phyloP scores from a whole-genome alignment of 176 grass and related monocot genomes.

The Cenchrus purpureus region DNA sequence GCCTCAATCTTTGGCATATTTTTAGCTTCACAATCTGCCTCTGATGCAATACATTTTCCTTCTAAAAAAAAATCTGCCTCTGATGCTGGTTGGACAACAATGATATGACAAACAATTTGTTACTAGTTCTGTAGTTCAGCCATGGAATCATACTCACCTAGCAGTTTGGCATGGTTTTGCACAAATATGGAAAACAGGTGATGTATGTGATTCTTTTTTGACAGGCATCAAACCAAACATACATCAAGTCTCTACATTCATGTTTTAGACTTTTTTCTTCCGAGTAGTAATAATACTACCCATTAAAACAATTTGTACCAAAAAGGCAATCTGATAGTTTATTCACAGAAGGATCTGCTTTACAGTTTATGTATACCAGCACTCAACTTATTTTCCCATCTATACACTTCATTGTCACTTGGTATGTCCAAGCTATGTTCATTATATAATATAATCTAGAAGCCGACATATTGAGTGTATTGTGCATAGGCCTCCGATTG shows the following conservation, averaged over 20 bases:
- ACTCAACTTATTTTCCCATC: neutral
- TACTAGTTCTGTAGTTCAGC: neutral
- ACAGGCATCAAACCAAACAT: neutral
- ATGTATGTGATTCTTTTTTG: neutral
- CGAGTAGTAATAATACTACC: neutral
- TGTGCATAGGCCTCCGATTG: conserved; percentile 79
- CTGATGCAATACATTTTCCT: no score
- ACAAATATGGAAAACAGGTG: neutral
- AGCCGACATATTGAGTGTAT: conserved; percentile 80
- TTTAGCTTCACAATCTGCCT: neutral
- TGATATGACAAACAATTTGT: neutral
- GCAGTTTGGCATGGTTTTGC: neutral
- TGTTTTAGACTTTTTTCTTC: neutral
- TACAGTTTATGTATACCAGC: conserved; percentile 19
- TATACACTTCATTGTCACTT: conserved; percentile 22
- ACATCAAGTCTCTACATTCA: neutral
- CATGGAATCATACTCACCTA: neutral
- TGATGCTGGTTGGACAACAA: neutral
- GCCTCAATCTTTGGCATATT: neutral
- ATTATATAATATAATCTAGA: conserved; percentile 44
- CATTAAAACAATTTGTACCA: neutral
- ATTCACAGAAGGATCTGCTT: neutral
- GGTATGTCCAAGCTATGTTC: neutral
- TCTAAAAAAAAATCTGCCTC: no score
- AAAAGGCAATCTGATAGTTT: neutral